These are phyloP conservation scores for Melampsora americana DNA, from an alignment of 1,284 basidiomycete genomes.

Conservation along the genomic window DNA sequence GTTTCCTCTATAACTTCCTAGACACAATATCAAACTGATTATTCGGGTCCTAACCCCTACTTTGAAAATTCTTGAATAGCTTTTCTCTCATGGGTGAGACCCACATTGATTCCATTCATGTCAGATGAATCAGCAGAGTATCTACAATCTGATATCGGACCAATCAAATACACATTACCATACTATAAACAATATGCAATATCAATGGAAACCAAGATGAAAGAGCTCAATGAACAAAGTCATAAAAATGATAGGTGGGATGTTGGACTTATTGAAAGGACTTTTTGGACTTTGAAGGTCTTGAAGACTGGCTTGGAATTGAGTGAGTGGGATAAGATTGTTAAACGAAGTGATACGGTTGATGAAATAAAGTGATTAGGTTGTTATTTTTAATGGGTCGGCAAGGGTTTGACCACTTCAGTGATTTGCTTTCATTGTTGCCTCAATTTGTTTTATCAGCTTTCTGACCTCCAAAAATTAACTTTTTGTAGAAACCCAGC, in stretches of 20 bases:
- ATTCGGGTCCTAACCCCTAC: not conserved
- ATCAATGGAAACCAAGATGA: not conserved
- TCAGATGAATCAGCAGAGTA: conserved; percentile 38
- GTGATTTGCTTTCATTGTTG: too few species aligned
- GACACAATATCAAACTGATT: not conserved
- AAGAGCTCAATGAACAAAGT: conserved; percentile 1
- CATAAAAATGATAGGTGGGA: not conserved
- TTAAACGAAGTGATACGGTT: too few species aligned
- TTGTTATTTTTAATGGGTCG: too few species aligned
- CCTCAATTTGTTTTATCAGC: too few species aligned
- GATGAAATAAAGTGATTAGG: too few species aligned
- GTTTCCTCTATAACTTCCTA: not conserved
- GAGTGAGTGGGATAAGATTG: not conserved
- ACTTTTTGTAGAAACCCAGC: too few species aligned
- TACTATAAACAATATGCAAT: conserved; percentile 16
- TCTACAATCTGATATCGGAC: not conserved
- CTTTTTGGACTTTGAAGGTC: conserved; percentile 17
- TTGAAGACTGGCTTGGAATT: not conserved
- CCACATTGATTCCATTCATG: conserved; percentile 17
- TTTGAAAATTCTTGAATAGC: conserved; percentile 2
- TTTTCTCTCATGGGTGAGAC: conserved; percentile 34
- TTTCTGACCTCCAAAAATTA: too few species aligned
- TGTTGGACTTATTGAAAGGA: conserved; percentile 7
- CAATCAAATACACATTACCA: conserved; percentile 23
- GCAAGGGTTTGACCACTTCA: too few species aligned